Evolutionary conservation across 495 filamentous ascomycete species (phyloP).

Genomic region (Antarctomyces pellizariae): DNA sequence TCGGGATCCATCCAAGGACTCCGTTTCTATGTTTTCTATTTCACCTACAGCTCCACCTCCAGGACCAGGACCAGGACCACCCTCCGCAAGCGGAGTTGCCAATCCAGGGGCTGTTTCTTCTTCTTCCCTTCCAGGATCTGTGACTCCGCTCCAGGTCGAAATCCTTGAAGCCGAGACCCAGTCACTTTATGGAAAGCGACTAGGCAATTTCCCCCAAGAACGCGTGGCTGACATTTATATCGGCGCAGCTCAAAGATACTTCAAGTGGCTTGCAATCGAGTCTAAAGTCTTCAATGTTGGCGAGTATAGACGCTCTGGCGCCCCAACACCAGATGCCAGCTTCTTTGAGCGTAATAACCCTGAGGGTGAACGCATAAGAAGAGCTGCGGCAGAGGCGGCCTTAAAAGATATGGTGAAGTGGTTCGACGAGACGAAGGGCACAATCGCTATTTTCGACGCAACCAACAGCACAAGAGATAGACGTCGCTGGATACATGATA

Average conservation of each 20-base stretch:
- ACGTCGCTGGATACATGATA: conserved; percentile 76
- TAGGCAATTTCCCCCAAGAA: no score
- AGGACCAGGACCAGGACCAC: no score
- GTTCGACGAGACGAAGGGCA: conserved; percentile 49
- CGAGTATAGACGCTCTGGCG: conserved; percentile 68
- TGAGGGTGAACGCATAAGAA: conserved; percentile 74
- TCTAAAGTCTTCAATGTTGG: conserved; percentile 94
- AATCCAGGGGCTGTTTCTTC: not conserved
- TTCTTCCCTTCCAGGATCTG: conserved; percentile 1
- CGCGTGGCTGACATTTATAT: conserved; percentile 2
- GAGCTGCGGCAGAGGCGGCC: conserved; percentile 71
- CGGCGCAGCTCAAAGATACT: conserved; percentile 64
- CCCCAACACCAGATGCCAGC: conserved; percentile 64
- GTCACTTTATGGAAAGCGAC: no score
- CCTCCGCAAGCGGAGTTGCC: no score
- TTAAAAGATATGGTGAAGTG: conserved; percentile 79
- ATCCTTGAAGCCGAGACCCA: no score
- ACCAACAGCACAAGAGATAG: conserved; percentile 81
- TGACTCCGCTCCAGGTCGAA: no score
- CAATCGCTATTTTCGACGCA: conserved; percentile 82
- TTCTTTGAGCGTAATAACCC: conserved; percentile 81
- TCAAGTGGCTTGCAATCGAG: conserved; percentile 83
- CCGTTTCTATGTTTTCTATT: no score
- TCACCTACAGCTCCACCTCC: no score
- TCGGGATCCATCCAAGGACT: not conserved